Conservation (phyloP, 2,329 filamentous ascomycete species). For the Decorospora gaudefroyi region DNA sequence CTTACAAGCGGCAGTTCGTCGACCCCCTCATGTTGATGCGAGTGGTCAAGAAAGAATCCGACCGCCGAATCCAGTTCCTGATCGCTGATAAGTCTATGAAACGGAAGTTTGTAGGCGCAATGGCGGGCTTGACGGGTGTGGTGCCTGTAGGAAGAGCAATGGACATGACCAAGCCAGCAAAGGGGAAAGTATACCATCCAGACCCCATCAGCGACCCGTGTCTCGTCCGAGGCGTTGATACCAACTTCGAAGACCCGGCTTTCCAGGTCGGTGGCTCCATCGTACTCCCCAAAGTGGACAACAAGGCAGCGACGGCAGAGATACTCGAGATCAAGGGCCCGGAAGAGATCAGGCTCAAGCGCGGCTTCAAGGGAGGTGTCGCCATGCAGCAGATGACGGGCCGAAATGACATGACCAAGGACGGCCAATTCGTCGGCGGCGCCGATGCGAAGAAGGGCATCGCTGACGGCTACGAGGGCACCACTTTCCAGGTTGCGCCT, state of each 20-base stretch:
- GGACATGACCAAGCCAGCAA: slow-evolving; percentile 79
- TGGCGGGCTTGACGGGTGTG: slow-evolving; percentile 81
- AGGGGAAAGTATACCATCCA: slow-evolving; percentile 83
- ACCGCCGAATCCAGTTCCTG: slow-evolving; percentile 86
- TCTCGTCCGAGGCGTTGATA: slow-evolving; percentile 76
- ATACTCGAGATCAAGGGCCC: slow-evolving; percentile 79
- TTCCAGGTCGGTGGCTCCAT: slow-evolving; percentile 70
- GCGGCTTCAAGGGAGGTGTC: slow-evolving; percentile 77
- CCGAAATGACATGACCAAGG: slow-evolving; percentile 69
- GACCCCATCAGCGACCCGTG: slow-evolving; percentile 85
- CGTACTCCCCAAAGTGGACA: slow-evolving; percentile 83
- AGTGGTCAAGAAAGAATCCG: slow-evolving; percentile 81
- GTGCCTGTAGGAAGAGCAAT: slow-evolving; percentile 93
- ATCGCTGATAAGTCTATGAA: slow-evolving; percentile 96
- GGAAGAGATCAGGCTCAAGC: slow-evolving; percentile 83
- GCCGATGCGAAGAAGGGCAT: slow-evolving; percentile 58
- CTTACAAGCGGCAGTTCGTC: slow-evolving; percentile 69
- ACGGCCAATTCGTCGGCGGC: slow-evolving; percentile 64
- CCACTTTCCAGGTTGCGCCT: slow-evolving; percentile 83
- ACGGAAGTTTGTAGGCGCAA: slow-evolving; percentile 83
- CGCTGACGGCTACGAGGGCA: slow-evolving; percentile 68
- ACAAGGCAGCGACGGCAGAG: slow-evolving; percentile 78
- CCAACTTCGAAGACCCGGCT: slow-evolving; percentile 71
- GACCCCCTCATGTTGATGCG: slow-evolving; percentile 93
- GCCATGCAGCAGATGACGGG: slow-evolving; percentile 82